phyloP scores from a whole-genome alignment of 2,329 filamentous ascomycete species.

The Pseudohalonectria lignicola region DNA sequence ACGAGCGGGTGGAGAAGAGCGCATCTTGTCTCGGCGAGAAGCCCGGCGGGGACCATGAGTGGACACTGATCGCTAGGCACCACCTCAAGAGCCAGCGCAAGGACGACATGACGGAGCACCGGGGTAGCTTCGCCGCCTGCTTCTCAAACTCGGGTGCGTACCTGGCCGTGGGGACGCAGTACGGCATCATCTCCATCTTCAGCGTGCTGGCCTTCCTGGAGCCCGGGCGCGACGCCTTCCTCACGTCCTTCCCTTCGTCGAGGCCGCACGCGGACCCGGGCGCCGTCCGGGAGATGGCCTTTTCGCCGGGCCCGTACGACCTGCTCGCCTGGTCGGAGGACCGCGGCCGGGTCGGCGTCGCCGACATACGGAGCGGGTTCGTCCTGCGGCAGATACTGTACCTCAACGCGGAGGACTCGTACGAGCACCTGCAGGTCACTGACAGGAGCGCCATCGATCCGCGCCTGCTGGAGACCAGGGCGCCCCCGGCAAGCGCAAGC shows the following conservation, averaged over 20 bases:
- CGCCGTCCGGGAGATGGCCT: conserved; percentile 82
- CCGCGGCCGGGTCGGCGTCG: conserved; percentile 62
- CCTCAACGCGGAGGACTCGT: conserved; percentile 45
- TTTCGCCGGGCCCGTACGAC: conserved; percentile 82
- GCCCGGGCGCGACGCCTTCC: conserved; percentile 44
- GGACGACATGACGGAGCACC: conserved; percentile 41
- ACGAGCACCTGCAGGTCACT: conserved; percentile 44
- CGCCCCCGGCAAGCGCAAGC: too few species aligned
- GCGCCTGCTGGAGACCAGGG: conserved; percentile 34
- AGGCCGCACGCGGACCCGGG: conserved; percentile 56
- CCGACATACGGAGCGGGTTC: conserved; percentile 59
- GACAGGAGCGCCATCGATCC: conserved; percentile 45
- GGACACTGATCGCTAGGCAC: conserved; percentile 39
- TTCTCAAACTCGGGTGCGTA: conserved; percentile 64
- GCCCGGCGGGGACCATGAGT: conserved; percentile 27
- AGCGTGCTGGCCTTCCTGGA: conserved; percentile 40
- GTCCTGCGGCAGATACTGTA: conserved; percentile 57
- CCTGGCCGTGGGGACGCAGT: conserved; percentile 69
- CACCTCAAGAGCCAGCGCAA: conserved; percentile 47
- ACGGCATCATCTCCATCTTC: conserved; percentile 69
- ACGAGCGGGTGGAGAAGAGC: conserved; percentile 39
- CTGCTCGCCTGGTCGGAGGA: conserved; percentile 92
- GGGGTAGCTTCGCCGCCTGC: conserved; percentile 66
- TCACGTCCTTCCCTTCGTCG: conserved; percentile 70
- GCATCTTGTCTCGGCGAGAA: neutral